Evolutionary conservation across 1,284 basidiomycete species (phyloP).

Genomic region (Moniliophthora roreri): DNA sequence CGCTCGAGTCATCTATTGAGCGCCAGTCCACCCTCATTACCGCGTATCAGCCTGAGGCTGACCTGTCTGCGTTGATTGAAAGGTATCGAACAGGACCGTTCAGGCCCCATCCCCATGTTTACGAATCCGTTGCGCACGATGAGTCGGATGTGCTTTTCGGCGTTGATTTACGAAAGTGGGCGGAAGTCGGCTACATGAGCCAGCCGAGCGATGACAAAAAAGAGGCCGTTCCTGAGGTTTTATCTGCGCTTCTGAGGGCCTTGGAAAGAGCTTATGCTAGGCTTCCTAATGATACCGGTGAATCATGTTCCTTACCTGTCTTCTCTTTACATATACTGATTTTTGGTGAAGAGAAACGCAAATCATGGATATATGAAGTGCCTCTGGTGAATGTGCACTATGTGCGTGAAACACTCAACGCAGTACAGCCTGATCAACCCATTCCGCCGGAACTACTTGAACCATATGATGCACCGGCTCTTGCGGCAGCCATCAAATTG

Average conservation of each 20-base stretch:
- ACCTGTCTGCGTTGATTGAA: slow-evolving; percentile 82
- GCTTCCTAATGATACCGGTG: slow-evolving; percentile 64
- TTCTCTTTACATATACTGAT: slow-evolving; percentile 1
- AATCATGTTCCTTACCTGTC: slow-evolving; percentile 23
- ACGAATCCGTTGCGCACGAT: slow-evolving; percentile 80
- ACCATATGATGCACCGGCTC: slow-evolving; percentile 82
- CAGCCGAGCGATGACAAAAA: slow-evolving; percentile 48
- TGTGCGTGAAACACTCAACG: slow-evolving; percentile 81
- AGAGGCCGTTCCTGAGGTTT: slow-evolving; percentile 70
- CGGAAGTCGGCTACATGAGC: slow-evolving; percentile 58
- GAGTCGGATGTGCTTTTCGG: slow-evolving; percentile 86
- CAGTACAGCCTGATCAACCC: slow-evolving; percentile 61
- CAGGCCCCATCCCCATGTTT: slow-evolving; percentile 79
- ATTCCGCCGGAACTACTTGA: slow-evolving; percentile 61
- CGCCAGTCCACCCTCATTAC: slow-evolving; percentile 75
- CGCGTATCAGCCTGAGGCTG: slow-evolving; percentile 83
- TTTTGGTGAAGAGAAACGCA: slow-evolving; percentile 72
- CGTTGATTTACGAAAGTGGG: slow-evolving; percentile 85
- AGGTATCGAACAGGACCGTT: slow-evolving; percentile 89
- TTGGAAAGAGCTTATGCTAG: slow-evolving; percentile 66
- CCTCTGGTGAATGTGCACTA: slow-evolving; percentile 81
- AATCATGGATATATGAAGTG: slow-evolving; percentile 92
- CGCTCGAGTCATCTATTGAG: slow-evolving; percentile 63
- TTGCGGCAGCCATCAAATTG: slow-evolving; percentile 82
- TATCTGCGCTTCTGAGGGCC: slow-evolving; percentile 67